These are phyloP conservation scores for Zhuliangozyma blackwelliae DNA, from an alignment of 1,139 yeast species.

Conservation along the genomic window DNA sequence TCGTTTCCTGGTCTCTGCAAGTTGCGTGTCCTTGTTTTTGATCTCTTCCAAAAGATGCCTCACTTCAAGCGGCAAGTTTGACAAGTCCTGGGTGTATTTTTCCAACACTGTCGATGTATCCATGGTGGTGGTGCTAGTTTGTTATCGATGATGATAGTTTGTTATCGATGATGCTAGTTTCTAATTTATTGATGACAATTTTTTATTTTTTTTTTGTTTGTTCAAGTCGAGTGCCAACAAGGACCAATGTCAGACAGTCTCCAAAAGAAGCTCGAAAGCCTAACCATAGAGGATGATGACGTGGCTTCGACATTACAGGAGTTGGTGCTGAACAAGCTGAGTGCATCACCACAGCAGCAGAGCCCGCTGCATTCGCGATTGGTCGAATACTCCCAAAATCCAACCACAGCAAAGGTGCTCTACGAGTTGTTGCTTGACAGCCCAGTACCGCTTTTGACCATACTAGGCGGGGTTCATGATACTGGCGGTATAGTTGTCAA, in stretches of 20 bases:
- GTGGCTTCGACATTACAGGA: too few relatives aligned
- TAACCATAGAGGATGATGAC: too few relatives aligned
- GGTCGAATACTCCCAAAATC: slow-evolving; percentile 12
- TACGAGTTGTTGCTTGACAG: slow-evolving; percentile 18
- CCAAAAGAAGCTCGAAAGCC: too few relatives aligned
- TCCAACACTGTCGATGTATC: slow-evolving; percentile 49
- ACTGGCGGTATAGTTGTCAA: slow-evolving; percentile 9
- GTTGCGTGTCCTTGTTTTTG: slow-evolving; percentile 61
- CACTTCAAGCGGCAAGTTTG: slow-evolving; percentile 88
- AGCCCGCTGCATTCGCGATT: too few relatives aligned
- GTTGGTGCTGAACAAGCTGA: too few relatives aligned
- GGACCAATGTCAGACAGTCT: too few relatives aligned
- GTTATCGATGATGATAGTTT: too few relatives aligned
- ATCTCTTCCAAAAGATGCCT: slow-evolving; percentile 78
- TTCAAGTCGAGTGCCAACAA: too few relatives aligned
- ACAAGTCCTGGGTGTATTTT: slow-evolving; percentile 50
- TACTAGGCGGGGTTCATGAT: slow-evolving; percentile 13
- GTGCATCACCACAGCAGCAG: neutral
- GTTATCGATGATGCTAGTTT: too few relatives aligned
- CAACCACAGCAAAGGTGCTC: slow-evolving; percentile 10
- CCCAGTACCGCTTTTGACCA: slow-evolving; percentile 15
- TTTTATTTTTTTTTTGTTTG: too few relatives aligned
- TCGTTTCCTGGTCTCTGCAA: slow-evolving; percentile 64
- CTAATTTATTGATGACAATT: too few relatives aligned
- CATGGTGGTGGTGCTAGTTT: slow-evolving; percentile 23